Conservation (phyloP, 176 grass and related monocot genomes). For the Cenchrus americanus region DNA sequence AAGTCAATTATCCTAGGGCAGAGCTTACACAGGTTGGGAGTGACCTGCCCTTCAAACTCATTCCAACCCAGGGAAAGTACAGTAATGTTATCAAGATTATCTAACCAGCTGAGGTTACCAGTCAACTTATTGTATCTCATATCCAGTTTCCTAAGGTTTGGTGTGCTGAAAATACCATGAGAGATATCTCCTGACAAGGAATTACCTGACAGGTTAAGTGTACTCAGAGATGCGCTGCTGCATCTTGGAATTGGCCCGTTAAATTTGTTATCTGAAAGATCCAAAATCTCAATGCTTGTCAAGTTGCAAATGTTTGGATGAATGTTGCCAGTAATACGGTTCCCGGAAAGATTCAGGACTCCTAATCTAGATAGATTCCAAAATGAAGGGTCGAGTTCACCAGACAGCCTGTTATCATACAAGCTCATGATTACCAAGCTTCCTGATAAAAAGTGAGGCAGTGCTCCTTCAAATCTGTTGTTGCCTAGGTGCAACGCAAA, state of each 20-base stretch:
- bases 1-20: slow-evolving; percentile 11
- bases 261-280: slow-evolving; percentile 11
- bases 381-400: slow-evolving; percentile 3
- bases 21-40: background rate
- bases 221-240: background rate
- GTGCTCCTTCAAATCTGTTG: slow-evolving; percentile 7
- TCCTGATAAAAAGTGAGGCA: background rate
- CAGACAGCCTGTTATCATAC: slow-evolving; percentile 16
- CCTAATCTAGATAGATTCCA: background rate
- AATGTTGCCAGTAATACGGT: slow-evolving; percentile 4
- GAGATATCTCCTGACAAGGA: slow-evolving; percentile 14
- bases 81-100: background rate
- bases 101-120: slow-evolving; percentile 9
- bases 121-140: slow-evolving; percentile 18
- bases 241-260: background rate
- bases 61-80: background rate
- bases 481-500: background rate
- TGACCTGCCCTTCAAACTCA: slow-evolving; percentile 6
- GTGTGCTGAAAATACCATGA: background rate
- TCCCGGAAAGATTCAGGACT: slow-evolving; percentile 8
- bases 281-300: background rate
- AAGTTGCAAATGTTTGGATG: slow-evolving; percentile 13
- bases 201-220: slow-evolving; percentile 6
- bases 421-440: background rate
- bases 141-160: background rate